phyloP scores from a whole-genome alignment of 164 flowering plant species.

The Warburgia ugandensis region DNA sequence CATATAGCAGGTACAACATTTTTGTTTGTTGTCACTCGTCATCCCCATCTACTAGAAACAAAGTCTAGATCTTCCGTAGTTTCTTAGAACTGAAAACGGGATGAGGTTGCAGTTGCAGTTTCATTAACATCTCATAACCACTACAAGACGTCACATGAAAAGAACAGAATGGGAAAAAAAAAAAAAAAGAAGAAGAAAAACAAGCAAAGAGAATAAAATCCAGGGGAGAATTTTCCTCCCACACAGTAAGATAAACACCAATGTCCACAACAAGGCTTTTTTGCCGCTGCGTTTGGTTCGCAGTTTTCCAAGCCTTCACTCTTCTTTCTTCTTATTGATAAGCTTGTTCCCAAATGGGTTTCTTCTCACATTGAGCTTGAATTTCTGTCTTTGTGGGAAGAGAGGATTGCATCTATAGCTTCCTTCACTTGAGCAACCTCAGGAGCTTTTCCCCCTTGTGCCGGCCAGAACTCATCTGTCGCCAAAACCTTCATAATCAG shows the following conservation, averaged over 20 bases:
- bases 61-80: background rate
- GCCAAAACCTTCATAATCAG: constrained; percentile 67
- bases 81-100: background rate
- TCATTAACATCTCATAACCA: constrained; percentile 3
- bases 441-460: constrained; percentile 87
- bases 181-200: background rate
- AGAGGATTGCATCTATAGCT: constrained; percentile 87
- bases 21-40: too few relatives aligned
- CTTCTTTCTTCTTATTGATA: background rate
- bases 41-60: too few relatives aligned
- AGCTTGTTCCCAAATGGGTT: background rate
- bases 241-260: constrained; percentile 5
- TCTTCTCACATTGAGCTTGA: constrained; percentile 37
- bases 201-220: background rate
- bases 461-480: constrained; percentile 98
- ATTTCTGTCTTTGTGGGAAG: constrained; percentile 51
- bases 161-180: background rate
- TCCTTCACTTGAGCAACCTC: constrained; percentile 88
- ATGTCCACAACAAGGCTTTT: constrained; percentile 11
- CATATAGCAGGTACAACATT: too few relatives aligned
- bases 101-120: too few relatives aligned
- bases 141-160: constrained; percentile 1
- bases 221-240: background rate
- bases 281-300: constrained; percentile 1
- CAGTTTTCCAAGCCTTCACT: background rate